Evolutionary conservation across 306 rosid species (phyloP).

Genomic region (Citrullus mucosospermus): DNA sequence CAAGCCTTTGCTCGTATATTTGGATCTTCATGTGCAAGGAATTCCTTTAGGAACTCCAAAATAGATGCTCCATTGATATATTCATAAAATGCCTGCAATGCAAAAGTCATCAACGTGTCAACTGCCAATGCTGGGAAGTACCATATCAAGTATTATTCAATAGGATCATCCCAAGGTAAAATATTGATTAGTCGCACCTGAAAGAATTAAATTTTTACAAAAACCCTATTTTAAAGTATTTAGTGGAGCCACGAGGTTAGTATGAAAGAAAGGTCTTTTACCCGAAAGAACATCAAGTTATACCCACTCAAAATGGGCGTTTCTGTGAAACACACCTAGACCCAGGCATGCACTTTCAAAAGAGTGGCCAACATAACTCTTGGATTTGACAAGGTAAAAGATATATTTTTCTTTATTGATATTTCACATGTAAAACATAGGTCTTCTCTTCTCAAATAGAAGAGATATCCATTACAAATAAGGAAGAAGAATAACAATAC

Average conservation of each 20-base stretch:
- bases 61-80: slow-evolving; percentile 65
- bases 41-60: slow-evolving; percentile 67
- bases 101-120: neutral
- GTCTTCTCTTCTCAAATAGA: no score
- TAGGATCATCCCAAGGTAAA: neutral
- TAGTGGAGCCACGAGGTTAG: neutral
- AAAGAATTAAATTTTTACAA: no score
- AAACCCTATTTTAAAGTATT: neutral
- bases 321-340: no score
- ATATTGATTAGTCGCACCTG: neutral
- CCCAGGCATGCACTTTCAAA: no score
- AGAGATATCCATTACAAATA: no score
- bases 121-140: neutral
- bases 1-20: slow-evolving; percentile 88
- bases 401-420: no score
- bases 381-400: no score
- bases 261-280: neutral
- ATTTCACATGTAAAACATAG: no score
- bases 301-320: no score
- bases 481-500: no score
- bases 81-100: slow-evolving; percentile 62
- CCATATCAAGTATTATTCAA: neutral
- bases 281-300: neutral
- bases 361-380: no score
- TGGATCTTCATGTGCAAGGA: slow-evolving; percentile 77